A percentile compares a stretch with the other conserved stretches of the same genome.
These are phyloP conservation scores for Rhipidocladum racemiflorum DNA, from an alignment of 176 grass and related monocot genomes.

Conservation along the genomic window DNA sequence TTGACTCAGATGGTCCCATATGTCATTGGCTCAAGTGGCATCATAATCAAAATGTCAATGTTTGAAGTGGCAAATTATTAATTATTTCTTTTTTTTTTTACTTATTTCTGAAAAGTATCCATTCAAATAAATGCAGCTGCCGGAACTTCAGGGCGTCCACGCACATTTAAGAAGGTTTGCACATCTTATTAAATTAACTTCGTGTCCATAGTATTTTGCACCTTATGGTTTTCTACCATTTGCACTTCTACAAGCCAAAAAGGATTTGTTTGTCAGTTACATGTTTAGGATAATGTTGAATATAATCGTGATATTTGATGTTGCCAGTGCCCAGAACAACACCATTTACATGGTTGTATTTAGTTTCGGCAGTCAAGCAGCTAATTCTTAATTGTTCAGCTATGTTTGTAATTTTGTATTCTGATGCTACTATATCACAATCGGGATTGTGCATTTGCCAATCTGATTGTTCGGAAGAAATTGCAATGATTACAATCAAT, in stretches of 20 bases:
- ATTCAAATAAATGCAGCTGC: conserved; percentile 67
- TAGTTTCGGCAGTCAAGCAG: background rate
- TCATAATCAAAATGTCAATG: too few species aligned
- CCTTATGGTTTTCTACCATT: background rate
- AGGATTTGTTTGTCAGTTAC: background rate
- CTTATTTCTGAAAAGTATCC: background rate
- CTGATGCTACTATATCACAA: background rate
- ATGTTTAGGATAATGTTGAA: background rate
- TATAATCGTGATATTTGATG: background rate
- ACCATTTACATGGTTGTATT: background rate
- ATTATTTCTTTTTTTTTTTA: too few species aligned
- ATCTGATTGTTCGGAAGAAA: background rate
- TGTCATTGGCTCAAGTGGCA: too few species aligned
- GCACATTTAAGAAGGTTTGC: conserved; percentile 76
- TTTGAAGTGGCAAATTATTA: too few species aligned
- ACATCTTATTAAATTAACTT: background rate
- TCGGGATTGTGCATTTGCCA: background rate
- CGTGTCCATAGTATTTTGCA: background rate
- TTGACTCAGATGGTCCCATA: too few species aligned
- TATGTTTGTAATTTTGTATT: conserved; percentile 3
- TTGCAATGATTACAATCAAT: background rate
- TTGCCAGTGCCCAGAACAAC: background rate
- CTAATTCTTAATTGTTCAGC: background rate
- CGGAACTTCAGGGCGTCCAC: conserved; percentile 75
- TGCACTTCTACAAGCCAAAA: background rate